Evolutionary conservation across 495 filamentous ascomycete genomes (phyloP).

Genomic region (Neurospora discreta): DNA sequence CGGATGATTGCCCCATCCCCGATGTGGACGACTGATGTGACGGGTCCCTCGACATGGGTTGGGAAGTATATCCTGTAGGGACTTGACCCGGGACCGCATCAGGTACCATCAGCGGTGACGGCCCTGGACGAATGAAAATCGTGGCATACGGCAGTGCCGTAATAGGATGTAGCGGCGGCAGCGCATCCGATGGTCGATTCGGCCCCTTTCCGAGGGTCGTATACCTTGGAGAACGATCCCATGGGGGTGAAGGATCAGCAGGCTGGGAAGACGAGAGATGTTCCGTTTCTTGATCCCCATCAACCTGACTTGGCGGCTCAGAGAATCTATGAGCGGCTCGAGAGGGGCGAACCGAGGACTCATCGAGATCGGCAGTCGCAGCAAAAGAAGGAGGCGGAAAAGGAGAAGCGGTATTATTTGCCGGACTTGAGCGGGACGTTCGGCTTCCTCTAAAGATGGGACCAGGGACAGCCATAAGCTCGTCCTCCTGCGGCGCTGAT

Average conservation of each 20-base stretch:
- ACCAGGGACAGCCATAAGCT: neutral
- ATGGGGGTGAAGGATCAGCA: slow-evolving; percentile 9
- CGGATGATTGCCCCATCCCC: neutral
- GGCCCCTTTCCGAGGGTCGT: neutral
- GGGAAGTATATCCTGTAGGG: slow-evolving; percentile 40
- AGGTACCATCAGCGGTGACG: neutral
- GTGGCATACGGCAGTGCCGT: neutral
- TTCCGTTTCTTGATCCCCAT: slow-evolving; percentile 4
- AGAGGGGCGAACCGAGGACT: neutral
- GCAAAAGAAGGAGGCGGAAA: slow-evolving; percentile 21
- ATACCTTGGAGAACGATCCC: neutral
- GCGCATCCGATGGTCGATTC: neutral
- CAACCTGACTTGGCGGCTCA: neutral
- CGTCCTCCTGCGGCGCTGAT: slow-evolving; percentile 2
- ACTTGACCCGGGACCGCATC: neutral
- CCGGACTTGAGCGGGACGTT: slow-evolving; percentile 20
- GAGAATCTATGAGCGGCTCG: neutral
- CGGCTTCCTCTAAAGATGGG: slow-evolving; percentile 20
- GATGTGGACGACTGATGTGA: slow-evolving; percentile 8
- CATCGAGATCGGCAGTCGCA: neutral
- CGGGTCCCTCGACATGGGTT: slow-evolving; percentile 43
- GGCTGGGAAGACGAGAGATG: slow-evolving; percentile 14
- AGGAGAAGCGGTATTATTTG: slow-evolving; percentile 5
- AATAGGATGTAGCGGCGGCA: neutral
- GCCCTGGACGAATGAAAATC: neutral